Base-by-base conservation (phyloP, 768 basidiomycete genomes). In the Serendipita indica region DNA sequence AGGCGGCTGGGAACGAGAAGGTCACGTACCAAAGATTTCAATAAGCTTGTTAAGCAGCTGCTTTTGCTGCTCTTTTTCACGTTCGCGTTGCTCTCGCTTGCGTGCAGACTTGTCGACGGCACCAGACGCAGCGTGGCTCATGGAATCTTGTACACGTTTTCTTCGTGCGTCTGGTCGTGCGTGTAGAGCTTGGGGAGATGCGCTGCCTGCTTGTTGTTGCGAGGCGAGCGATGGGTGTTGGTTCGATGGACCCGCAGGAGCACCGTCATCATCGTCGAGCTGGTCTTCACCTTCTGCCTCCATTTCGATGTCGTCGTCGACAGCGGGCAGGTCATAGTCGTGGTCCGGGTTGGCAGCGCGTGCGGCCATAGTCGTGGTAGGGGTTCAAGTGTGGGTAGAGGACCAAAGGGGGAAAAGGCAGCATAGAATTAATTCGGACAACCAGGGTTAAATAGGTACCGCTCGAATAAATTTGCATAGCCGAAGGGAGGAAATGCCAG, bases 41-140 rank as follows among this genome's bases (percentile, higher is more conserved):
- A 54, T 54, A 16, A 54, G 32, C 32, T 27, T 54, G 32, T 27
- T 33, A 4, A 54, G 49, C 25, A 54, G 49, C 49, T 20, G 49
- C n/a, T 54, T 54, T 30, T 54, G 49, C 49, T 54, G 49, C 49
- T 54, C 49, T 28, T 54, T 54, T 27, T 54, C 49, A 27, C 49
- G 49, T 54, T 54, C 49, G 20, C 49, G 49, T 30, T 54, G 49
- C 32, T 54, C 49, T 33, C 49, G 49, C 32, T 54, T 54, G 10
- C 49, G 20, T 18, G 32, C 32, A 7, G 49, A 54, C 32, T 54
- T 54, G 49, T 54, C 49, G 16, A 54, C 7, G 25, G 49, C n/a
- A n/a, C 27, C 18, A n/a, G 49, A 54, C 22, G 49, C 16, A 4
- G 49, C 30, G 22, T 20, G 49, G 49, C 41, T 25, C n/a, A n/a